Evolutionary conservation across 169 alveolate genomes (phyloP).

Genomic region (Plasmodium knowlesi): DNA sequence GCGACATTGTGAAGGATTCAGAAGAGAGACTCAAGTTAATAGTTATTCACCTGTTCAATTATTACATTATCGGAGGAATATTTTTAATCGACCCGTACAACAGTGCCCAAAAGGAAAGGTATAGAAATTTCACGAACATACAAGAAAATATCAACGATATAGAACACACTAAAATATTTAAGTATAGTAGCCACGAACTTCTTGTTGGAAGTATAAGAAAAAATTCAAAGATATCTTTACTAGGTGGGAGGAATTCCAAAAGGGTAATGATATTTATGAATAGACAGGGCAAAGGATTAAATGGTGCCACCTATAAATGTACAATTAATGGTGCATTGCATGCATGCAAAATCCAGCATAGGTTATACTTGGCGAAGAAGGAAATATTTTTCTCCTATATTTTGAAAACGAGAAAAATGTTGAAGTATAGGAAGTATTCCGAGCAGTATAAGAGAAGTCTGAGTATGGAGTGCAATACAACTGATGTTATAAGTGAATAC

Average conservation of each 20-base stretch:
- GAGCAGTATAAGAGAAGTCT: background rate
- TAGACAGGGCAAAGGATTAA: constrained; percentile 56
- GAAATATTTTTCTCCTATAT: constrained; percentile 71
- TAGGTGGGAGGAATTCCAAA: constrained; percentile 20
- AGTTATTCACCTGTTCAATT: constrained; percentile 32
- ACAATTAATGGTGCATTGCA: constrained; percentile 13
- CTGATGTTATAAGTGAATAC: background rate
- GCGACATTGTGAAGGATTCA: background rate
- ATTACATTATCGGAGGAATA: constrained; percentile 53
- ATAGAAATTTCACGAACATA: background rate
- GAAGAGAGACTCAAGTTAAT: constrained; percentile 11
- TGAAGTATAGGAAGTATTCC: constrained; percentile 22
- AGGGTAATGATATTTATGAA: constrained; percentile 26
- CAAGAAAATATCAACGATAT: constrained; percentile 50
- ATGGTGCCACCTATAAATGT: constrained; percentile 63
- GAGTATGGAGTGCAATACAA: background rate
- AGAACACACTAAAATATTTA: constrained; percentile 41
- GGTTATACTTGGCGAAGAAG: constrained; percentile 45
- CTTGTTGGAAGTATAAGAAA: background rate
- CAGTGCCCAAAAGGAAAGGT: constrained; percentile 30
- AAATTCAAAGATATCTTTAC: constrained; percentile 15
- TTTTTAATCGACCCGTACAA: constrained; percentile 47
- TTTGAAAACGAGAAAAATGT: constrained; percentile 18
- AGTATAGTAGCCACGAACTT: constrained; percentile 27
- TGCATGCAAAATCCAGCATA: constrained; percentile 65